Evolutionary conservation across 2,329 filamentous ascomycete genomes (phyloP).

Genomic region (Pseudocercospora pini-densiflorae): DNA sequence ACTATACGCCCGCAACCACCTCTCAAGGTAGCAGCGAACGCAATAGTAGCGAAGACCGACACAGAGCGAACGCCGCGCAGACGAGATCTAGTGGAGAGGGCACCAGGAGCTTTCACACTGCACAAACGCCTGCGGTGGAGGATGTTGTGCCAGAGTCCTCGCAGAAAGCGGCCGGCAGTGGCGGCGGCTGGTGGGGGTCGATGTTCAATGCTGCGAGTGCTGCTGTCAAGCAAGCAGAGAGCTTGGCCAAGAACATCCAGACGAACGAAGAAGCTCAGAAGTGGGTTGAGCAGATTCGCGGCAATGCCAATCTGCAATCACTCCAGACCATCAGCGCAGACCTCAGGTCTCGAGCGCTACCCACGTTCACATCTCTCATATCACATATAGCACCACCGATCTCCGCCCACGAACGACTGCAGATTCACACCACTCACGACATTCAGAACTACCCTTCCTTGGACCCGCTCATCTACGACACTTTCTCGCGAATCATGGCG

Average conservation of each 20-base stretch:
- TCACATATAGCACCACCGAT: slow-evolving; percentile 96
- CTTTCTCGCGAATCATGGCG: slow-evolving; percentile 96
- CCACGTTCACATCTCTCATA: slow-evolving; percentile 92
- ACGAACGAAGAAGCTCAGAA: slow-evolving; percentile 95
- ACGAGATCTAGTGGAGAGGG: slow-evolving; percentile 79
- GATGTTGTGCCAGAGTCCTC: slow-evolving; percentile 53
- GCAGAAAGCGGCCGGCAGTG: slow-evolving; percentile 52
- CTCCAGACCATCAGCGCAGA: slow-evolving; percentile 82
- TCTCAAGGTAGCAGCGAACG: slow-evolving; percentile 56
- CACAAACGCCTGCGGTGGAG: slow-evolving; percentile 69
- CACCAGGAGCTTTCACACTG: slow-evolving; percentile 70
- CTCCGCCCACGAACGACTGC: slow-evolving; percentile 91
- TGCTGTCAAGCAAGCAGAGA: slow-evolving; percentile 91
- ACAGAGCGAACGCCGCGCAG: slow-evolving; percentile 37
- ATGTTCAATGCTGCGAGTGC: slow-evolving; percentile 79
- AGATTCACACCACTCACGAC: slow-evolving; percentile 97
- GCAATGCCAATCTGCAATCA: slow-evolving; percentile 72
- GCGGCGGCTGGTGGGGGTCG: slow-evolving; percentile 86
- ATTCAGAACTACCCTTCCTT: slow-evolving; percentile 92
- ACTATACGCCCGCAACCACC: slow-evolving; percentile 55
- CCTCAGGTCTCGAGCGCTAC: slow-evolving; percentile 81
- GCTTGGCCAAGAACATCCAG: slow-evolving; percentile 91
- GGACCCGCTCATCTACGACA: slow-evolving; percentile 87
- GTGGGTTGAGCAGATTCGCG: slow-evolving; percentile 92
- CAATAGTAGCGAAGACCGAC: slow-evolving; percentile 67